phyloP scores from a whole-genome alignment of 2,329 filamentous ascomycete species.

The Huntiella moniliformis region DNA sequence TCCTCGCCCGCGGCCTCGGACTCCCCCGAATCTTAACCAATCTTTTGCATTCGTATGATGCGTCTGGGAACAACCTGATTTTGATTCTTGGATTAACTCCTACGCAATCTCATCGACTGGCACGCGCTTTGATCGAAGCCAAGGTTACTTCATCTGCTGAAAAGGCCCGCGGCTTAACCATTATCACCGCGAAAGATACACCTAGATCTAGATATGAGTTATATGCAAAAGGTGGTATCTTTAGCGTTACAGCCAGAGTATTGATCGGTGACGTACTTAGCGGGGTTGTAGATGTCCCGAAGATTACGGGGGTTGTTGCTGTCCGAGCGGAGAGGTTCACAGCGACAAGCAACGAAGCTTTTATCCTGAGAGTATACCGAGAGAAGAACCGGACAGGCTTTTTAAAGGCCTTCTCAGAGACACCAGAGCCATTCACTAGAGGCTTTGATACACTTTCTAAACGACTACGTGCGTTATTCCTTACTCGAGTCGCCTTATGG shows the following conservation, averaged over 20 bases:
- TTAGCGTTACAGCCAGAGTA: conserved; percentile 91
- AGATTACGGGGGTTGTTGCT: conserved; percentile 69
- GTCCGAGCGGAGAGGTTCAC: conserved; percentile 76
- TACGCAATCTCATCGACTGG: conserved; percentile 90
- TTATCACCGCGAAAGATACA: conserved; percentile 89
- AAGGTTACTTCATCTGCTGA: conserved; percentile 62
- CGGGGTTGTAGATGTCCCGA: conserved; percentile 61
- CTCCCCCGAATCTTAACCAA: conserved; percentile 89
- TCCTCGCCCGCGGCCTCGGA: conserved; percentile 80
- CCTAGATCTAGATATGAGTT: conserved; percentile 82
- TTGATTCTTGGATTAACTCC: conserved; percentile 79
- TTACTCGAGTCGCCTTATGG: conserved; percentile 77
- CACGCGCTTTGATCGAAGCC: conserved; percentile 87
- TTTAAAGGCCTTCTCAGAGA: conserved; percentile 88
- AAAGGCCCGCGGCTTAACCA: conserved; percentile 64
- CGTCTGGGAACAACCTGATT: conserved; percentile 81
- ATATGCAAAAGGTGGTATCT: conserved; percentile 75
- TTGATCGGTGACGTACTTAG: conserved; percentile 85
- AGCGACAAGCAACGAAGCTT: conserved; percentile 80
- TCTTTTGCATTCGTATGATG: conserved; percentile 89
- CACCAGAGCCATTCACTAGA: conserved; percentile 71
- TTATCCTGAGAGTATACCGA: conserved; percentile 82
- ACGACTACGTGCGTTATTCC: conserved; percentile 83
- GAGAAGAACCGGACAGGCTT: conserved; percentile 91
- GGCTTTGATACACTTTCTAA: conserved; percentile 76